Evolutionary conservation across 2,329 filamentous ascomycete genomes (phyloP).

Genomic region (Botrytis sinoallii): DNA sequence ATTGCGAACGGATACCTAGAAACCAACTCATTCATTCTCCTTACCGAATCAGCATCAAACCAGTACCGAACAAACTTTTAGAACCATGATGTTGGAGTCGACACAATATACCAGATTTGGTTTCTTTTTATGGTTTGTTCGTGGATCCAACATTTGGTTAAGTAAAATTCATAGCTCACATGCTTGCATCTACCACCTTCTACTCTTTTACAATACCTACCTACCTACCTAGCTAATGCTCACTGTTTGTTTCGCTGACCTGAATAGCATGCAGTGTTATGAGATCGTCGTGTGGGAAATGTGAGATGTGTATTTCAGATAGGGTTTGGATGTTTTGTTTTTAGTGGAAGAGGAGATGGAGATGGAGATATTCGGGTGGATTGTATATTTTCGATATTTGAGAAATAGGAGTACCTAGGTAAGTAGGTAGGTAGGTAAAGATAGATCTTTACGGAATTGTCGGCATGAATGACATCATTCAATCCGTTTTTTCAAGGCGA

Average conservation of each 20-base stretch:
- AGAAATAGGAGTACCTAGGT: not conserved
- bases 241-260: not conserved
- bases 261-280: not conserved
- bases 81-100: not conserved
- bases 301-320: fast-evolving
- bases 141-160: not conserved
- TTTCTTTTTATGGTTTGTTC: fast-evolving
- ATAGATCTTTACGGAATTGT: not conserved
- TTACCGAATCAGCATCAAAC: not conserved
- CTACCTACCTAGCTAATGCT: too few relatives aligned
- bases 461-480: not conserved
- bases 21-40: not conserved
- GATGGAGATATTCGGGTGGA: not conserved
- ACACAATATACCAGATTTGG: not conserved
- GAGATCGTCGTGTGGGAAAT: not conserved
- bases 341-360: not conserved
- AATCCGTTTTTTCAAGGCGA: not conserved
- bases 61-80: not conserved
- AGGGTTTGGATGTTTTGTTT: not conserved
- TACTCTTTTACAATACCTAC: too few relatives aligned
- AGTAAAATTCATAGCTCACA: not conserved
- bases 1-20: not conserved
- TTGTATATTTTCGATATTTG: not conserved
- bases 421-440: not conserved
- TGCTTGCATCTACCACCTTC: too few relatives aligned